phyloP scores from a whole-genome alignment of 192 early-diverging fungal genomes.

The Coemansia sp. region DNA sequence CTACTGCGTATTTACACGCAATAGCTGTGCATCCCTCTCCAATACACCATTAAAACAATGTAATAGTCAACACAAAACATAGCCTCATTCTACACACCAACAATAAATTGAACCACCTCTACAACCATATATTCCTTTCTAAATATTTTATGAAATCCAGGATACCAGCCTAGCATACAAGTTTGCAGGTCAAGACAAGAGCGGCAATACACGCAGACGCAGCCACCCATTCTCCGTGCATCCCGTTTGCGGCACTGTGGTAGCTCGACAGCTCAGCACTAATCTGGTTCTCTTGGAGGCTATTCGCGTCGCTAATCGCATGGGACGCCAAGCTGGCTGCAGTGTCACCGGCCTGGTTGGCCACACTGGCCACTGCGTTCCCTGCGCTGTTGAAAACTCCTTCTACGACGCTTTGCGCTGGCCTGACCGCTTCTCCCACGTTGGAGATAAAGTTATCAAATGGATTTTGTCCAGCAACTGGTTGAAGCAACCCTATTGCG shows the following conservation, averaged over 20 bases:
- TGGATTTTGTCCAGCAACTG: neutral
- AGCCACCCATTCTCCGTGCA: neutral
- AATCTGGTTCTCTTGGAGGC: slow-evolving; percentile 24
- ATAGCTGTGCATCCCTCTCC: no score
- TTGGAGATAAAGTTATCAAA: slow-evolving; percentile 1
- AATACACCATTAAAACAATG: no score
- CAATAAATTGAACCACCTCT: neutral
- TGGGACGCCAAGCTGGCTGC: slow-evolving; percentile 20
- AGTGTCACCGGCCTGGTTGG: slow-evolving; percentile 17
- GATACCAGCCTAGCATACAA: neutral
- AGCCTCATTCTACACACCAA: no score
- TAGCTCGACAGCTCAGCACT: slow-evolving; percentile 32
- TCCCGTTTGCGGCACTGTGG: slow-evolving; percentile 1
- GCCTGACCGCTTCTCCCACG: slow-evolving; percentile 1
- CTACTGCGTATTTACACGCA: no score
- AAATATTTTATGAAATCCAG: neutral
- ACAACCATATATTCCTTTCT: neutral
- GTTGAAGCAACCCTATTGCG: neutral
- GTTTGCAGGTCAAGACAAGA: neutral
- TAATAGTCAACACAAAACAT: no score
- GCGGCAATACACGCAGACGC: neutral
- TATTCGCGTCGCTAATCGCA: slow-evolving; percentile 12
- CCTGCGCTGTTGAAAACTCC: slow-evolving; percentile 12
- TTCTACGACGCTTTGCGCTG: slow-evolving; percentile 19
- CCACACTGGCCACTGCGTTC: slow-evolving; percentile 21